Evolutionary conservation across 2,329 filamentous ascomycete species (phyloP).

Genomic region (Ophiostoma ulmi): DNA sequence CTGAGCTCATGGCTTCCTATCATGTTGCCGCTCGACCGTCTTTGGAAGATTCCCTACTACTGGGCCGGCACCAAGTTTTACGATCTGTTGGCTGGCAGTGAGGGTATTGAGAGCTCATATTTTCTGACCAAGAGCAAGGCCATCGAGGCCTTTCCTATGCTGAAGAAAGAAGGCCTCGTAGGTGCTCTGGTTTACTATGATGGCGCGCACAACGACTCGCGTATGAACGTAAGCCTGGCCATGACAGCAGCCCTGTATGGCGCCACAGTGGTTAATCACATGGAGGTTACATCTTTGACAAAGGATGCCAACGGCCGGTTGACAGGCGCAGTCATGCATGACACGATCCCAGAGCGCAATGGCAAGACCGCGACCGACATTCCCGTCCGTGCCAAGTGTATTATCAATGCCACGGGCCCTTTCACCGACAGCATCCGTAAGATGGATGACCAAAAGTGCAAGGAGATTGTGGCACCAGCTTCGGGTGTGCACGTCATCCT

Average conservation of each 20-base stretch:
- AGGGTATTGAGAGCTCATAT: conserved; percentile 80
- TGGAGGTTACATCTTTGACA: conserved; percentile 68
- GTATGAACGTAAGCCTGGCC: conserved; percentile 79
- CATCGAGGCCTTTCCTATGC: conserved; percentile 70
- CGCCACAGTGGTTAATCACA: conserved; percentile 72
- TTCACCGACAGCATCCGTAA: conserved; percentile 76
- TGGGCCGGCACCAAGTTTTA: conserved; percentile 70
- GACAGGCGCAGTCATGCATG: conserved; percentile 62
- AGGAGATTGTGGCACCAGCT: conserved; percentile 72
- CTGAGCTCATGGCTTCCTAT: conserved; percentile 76
- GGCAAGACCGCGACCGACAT: conserved; percentile 53
- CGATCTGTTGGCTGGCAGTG: conserved; percentile 72
- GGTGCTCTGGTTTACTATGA: conserved; percentile 82
- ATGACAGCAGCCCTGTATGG: conserved; percentile 77
- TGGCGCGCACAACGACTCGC: conserved; percentile 79
- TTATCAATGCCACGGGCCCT: conserved; percentile 79
- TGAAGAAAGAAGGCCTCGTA: conserved; percentile 66
- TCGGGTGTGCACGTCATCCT: conserved; percentile 77
- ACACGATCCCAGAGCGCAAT: conserved; percentile 50
- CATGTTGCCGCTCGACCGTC: conserved; percentile 74
- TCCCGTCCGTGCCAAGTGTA: conserved; percentile 68
- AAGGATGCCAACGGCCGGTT: conserved; percentile 67
- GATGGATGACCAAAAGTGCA: conserved; percentile 66
- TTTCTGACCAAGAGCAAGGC: conserved; percentile 74
- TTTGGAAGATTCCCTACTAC: conserved; percentile 76